Conservation (phyloP, 2,329 filamentous ascomycete genomes). For the Aspergillus felis region DNA sequence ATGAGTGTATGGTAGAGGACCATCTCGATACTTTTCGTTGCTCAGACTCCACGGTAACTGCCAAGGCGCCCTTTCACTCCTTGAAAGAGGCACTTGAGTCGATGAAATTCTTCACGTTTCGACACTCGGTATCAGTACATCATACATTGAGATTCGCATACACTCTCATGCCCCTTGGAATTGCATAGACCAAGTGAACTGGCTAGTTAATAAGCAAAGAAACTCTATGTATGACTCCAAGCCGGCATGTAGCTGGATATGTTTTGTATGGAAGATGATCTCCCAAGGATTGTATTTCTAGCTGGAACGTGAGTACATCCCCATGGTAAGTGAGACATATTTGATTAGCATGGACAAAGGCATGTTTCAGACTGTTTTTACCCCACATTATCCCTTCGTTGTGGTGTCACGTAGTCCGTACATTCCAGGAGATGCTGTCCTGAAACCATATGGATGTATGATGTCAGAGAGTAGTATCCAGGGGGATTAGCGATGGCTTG, state of each 20-base stretch:
- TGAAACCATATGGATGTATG: background rate
- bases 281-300: background rate
- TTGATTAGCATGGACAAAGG: background rate
- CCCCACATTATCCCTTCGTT: background rate
- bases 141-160: background rate
- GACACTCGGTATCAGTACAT: background rate
- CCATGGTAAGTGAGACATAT: background rate
- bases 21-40: background rate
- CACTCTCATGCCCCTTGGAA: background rate
- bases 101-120: background rate
- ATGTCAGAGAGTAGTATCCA: background rate
- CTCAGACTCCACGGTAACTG: background rate
- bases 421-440: background rate
- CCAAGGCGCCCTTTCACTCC: background rate
- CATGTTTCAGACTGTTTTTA: background rate
- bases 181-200: background rate
- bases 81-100: background rate
- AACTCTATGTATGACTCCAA: no score
- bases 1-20: background rate
- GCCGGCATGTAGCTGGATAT: no score
- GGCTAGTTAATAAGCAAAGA: no score
- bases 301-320: background rate
- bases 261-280: background rate
- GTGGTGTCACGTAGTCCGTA: background rate
- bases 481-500: no score